phyloP scores from a whole-genome alignment of 2,329 filamentous ascomycete genomes.

The Xylariales sp. region DNA sequence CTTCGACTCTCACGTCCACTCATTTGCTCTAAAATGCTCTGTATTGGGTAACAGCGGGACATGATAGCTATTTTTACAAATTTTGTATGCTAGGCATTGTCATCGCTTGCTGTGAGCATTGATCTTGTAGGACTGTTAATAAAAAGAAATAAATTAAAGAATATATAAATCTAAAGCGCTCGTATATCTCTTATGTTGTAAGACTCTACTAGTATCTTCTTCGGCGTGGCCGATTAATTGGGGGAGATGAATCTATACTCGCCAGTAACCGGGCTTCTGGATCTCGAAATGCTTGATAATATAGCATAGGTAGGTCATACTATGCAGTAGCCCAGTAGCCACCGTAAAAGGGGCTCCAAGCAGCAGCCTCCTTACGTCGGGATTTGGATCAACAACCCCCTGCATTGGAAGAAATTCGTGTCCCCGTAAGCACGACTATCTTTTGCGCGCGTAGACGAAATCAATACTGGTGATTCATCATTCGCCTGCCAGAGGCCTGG shows the following conservation, averaged over 20 bases:
- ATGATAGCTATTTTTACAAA: constrained; percentile 7
- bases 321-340: too few species aligned
- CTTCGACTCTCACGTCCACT: constrained; percentile 35
- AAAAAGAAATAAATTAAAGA: constrained; percentile 18
- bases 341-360: background rate
- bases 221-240: background rate
- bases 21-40: constrained; percentile 39
- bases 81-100: constrained; percentile 9
- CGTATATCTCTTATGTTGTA: background rate
- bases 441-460: background rate
- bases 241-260: background rate
- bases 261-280: background rate
- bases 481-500: background rate
- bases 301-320: background rate
- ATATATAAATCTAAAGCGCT: background rate
- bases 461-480: background rate
- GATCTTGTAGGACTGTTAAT: constrained; percentile 17
- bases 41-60: background rate
- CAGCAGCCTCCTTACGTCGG: background rate
- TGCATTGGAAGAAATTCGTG: background rate
- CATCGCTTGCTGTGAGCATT: background rate
- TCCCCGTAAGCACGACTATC: background rate
- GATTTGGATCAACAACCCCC: constrained; percentile 10
- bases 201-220: background rate
- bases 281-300: background rate